Base-by-base conservation (phyloP, 352 stramenopile genomes). In the Pythium diclinum region DNA sequence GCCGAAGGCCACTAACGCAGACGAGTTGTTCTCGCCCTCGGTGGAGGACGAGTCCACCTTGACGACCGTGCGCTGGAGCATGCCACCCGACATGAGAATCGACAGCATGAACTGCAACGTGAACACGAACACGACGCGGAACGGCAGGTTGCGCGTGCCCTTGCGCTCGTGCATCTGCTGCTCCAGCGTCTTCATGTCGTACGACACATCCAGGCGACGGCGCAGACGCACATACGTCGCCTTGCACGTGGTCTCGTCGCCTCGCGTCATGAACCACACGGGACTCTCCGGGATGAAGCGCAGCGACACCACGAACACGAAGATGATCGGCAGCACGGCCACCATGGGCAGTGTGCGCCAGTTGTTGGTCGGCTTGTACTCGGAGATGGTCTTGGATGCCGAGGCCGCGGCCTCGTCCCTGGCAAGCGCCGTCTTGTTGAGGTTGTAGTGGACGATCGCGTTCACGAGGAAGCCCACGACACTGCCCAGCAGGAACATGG, bases 211-310 rank as follows among this genome's bases (percentile, higher is more conserved):
- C 56, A 87, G 74, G 16, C 85, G 81, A 32, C 83, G 81, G 48
- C 85, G 83, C 28, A 94, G 61, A 8, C 80, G 77, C 16, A 87
- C 73, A 13, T 90, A 68, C 11, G 87, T 82, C 14, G 59, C 66
- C 17, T 71, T 70, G 36, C 83, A 86, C 19, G 75, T 87, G 64
- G 34, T 83, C 72, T 56, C 83, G 73, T 32, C 78, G 68, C 21
- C 89, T 42, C 14, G 88, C 69, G 40, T 65, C 38, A 69, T 61
- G 36, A 57, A 69, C 87, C 87, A 95, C 56, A 93, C 81, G 0
- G 87, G 87, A 33, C 82, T 92, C 59, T 95, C 84, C 3, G 87
- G 87, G 23, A 94, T 78, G 48, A 89, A 92, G 61, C 80, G 79
- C 40, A 91, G 52, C 32, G 82, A 71, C 0, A 64, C 70, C 17